Conservation (phyloP, 2,329 filamentous ascomycete species). For the Lachnellula occidentalis region DNA sequence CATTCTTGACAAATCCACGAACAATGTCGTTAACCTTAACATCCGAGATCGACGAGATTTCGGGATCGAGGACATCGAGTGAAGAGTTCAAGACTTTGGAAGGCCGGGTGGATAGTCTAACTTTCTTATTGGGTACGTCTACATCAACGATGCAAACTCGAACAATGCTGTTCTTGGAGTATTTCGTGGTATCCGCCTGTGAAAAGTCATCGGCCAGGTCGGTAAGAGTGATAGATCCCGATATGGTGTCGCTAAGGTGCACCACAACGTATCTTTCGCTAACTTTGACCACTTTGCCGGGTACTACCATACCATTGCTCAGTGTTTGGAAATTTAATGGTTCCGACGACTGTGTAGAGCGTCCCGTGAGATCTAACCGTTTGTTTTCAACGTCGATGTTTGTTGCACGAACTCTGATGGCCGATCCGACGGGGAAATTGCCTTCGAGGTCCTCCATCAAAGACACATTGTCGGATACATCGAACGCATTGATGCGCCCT, state of each 20-base stretch:
- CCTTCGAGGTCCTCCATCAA: conserved; percentile 67
- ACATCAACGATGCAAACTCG: conserved; percentile 80
- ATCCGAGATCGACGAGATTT: conserved; percentile 67
- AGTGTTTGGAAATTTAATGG: conserved; percentile 64
- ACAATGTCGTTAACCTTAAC: conserved; percentile 72
- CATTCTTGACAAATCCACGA: conserved; percentile 86
- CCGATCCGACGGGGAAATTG: conserved; percentile 87
- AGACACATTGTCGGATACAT: conserved; percentile 82
- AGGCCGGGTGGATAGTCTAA: conserved; percentile 75
- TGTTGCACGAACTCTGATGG: conserved; percentile 73
- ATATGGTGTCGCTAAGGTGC: conserved; percentile 74
- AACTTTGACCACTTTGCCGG: conserved; percentile 78
- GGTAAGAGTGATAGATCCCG: conserved; percentile 73
- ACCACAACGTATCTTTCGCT: conserved; percentile 79
- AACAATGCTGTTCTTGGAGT: conserved; percentile 79
- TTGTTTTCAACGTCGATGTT: conserved; percentile 67
- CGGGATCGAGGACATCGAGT: conserved; percentile 71
- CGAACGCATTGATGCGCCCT: conserved; percentile 74
- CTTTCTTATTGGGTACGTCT: conserved; percentile 77
- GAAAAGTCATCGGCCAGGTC: conserved; percentile 85
- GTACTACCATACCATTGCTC: conserved; percentile 73
- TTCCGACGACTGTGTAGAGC: conserved; percentile 51
- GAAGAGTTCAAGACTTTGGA: conserved; percentile 87
- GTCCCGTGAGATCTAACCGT: conserved; percentile 77
- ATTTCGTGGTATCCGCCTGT: conserved; percentile 67